Evolutionary conservation across 768 basidiomycete species (phyloP), one percentile per base, ranked within the genome.

Genomic region (Russula griseocarnosa): DNA sequence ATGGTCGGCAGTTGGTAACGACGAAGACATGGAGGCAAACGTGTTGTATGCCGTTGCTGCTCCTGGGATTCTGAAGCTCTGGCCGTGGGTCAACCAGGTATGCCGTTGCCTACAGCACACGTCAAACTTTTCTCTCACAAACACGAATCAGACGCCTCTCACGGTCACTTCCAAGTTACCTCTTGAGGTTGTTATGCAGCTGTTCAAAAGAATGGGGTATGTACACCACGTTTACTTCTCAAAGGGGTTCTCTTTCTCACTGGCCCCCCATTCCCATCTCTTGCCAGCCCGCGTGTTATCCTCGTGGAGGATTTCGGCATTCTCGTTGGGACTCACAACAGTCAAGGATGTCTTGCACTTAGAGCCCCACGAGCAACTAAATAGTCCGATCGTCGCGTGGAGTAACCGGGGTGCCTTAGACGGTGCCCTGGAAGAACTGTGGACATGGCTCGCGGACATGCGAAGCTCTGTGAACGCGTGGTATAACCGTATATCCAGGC

Each of bases 161-260:
- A 94, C 92, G 0, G 94, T 97, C 13, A 88, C 94, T 7, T 88
- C 94, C 1, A 91, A 92, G 67, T 81, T 97, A 46, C 94, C 94
- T 0, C 79, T 99, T 49, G 97, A 99, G 74, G 94, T 98, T 60
- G 93, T 95, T 9, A 93, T 97, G 90, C 94, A 99, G 72, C 77
- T 99, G 30, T 99, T 98, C 81, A 92, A 96, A 73, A 83, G 93
- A 52, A 92, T 99, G 89, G 97, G 97, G 97, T 97, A 71, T 69
- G 92, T 80, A 56, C 54, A 32, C 30, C 36, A 40, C 34, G 30
- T 58, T 47, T 58, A 22, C 36, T 54, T 49, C 66, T 30, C 51
- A 44, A 40, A 61, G 34, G 34, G 34, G 36, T 10, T 36, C 6
- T 20, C 11, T n/a, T 42, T 55, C 26, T 30, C 42, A 67, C 50